A percentile compares a stretch with the other conserved stretches of the same genome.
Conservation (phyloP, 2,329 filamentous ascomycete genomes). For the Exophiala sideris region DNA sequence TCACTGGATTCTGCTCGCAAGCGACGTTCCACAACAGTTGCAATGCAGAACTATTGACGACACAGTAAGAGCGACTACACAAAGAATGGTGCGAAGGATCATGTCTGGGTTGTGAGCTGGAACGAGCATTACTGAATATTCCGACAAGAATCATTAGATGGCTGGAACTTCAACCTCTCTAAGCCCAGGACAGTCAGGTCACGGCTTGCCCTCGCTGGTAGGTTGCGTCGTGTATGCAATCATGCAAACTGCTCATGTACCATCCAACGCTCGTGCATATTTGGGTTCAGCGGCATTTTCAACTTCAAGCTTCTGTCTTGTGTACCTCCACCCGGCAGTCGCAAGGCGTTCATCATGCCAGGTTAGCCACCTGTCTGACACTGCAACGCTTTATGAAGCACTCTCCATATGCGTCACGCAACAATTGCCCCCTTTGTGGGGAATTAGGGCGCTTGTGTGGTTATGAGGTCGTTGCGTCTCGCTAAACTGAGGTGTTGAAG, state of each 20-base stretch:
- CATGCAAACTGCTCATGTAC: not conserved
- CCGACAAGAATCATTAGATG: not conserved
- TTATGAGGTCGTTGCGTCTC: no score
- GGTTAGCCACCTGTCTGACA: no score
- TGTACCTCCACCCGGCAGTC: no score
- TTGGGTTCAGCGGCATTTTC: not conserved
- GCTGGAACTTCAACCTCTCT: not conserved
- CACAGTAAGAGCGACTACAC: not conserved
- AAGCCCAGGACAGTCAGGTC: not conserved
- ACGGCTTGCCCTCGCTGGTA: not conserved
- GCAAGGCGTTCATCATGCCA: no score
- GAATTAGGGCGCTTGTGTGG: not conserved
- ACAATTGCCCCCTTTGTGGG: not conserved
- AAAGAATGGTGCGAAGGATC: not conserved
- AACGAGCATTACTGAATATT: no score
- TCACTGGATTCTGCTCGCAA: not conserved
- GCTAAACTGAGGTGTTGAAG: no score
- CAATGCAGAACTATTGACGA: not conserved
- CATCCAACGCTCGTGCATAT: not conserved
- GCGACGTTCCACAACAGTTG: not conserved
- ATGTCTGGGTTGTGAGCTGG: no score
- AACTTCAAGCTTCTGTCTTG: no score
- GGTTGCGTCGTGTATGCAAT: not conserved
- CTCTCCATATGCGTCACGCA: not conserved
- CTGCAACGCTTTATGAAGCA: no score